These are phyloP conservation scores for Pythium apleroticum DNA, from an alignment of 352 stramenopile species.

Conservation along the genomic window DNA sequence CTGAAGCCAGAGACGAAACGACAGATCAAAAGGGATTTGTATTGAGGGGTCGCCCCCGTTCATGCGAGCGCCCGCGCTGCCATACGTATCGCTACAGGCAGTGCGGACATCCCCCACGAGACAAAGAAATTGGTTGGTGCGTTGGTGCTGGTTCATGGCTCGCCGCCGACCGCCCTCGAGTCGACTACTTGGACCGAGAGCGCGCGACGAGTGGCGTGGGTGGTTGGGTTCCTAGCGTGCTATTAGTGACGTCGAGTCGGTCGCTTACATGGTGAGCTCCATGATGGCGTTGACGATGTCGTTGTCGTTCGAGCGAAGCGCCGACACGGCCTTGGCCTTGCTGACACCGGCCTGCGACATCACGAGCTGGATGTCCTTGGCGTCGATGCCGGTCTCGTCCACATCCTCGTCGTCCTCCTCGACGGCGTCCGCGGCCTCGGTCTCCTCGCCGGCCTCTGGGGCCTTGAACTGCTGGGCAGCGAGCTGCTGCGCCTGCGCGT, in stretches of 20 bases:
- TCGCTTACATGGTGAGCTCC: conserved; percentile 97
- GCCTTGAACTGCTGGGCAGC: conserved; percentile 94
- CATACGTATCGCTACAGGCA: background rate
- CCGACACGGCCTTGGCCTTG: conserved; percentile 94
- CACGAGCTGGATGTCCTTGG: conserved; percentile 99
- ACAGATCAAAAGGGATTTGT: conserved; percentile 4
- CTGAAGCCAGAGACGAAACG: no score
- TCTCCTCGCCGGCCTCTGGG: conserved; percentile 37
- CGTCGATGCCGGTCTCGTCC: conserved; percentile 96
- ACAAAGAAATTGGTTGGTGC: conserved; percentile 11
- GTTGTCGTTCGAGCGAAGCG: conserved; percentile 97
- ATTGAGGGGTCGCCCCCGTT: background rate
- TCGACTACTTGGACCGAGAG: background rate
- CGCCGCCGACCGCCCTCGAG: background rate
- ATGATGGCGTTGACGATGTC: conserved; percentile 99
- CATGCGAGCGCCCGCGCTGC: background rate
- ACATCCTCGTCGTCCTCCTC: conserved; percentile 88
- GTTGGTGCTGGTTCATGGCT: conserved; percentile 30
- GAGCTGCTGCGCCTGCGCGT: conserved; percentile 79
- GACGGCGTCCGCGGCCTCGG: conserved; percentile 40
- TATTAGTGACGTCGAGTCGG: conserved; percentile 21
- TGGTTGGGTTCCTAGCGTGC: conserved; percentile 26
- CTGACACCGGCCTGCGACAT: conserved; percentile 94
- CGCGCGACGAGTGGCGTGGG: conserved; percentile 22
- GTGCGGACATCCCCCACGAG: background rate